Evolutionary conservation across 2,329 filamentous ascomycete genomes (phyloP), one percentile per base, ranked within the genome.

Genomic region (Cryphonectria radicalis): DNA sequence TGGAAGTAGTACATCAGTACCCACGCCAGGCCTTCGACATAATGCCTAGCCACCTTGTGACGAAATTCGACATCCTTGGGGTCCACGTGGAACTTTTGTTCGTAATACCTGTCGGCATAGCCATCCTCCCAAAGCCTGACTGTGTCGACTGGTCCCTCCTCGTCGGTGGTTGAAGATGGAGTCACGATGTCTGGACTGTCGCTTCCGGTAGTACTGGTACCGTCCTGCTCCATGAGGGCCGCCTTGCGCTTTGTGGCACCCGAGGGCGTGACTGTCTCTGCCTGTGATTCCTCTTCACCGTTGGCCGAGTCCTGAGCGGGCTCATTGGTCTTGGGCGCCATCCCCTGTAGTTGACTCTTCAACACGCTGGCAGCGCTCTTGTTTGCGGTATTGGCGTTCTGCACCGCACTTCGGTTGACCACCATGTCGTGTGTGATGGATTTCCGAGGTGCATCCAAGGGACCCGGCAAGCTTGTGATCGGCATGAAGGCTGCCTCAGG

Each of bases 1-100:
- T 99, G 96, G 81, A 98, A 97, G 80, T 99, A 99, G 82, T 99
- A 99, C 50, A 95, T 86, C 66, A 99, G 84, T 55, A 99, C 96
- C 96, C 97, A 99, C 32, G 92, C 92, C 13, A 99, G 87, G 50
- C 96, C 96, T 84, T 98, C 94, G 17, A 95, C 94, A 80, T 99
- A 99, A n/a, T 93, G 90, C 68, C 90, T 89, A 50, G 92, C 96
- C 70, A 99, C 97, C 78, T 94, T 89, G 80, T 95, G 92, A 68
- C 95, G 92, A 81, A 98, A 98, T 67, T 90, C 92, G 65, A 92
- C 85, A 79, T 99, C 93, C 68, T 91, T 88, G 2, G 93, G 90
- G 71, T 93, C 90, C 63, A 93, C 93, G 66, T 93, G 87, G 78
- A 99, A 99, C 80, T 99, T 99, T 80, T 97, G 94, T 79, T 97